Conservation (phyloP, 1,284 basidiomycete species). For the Rhodotorula sp. region DNA sequence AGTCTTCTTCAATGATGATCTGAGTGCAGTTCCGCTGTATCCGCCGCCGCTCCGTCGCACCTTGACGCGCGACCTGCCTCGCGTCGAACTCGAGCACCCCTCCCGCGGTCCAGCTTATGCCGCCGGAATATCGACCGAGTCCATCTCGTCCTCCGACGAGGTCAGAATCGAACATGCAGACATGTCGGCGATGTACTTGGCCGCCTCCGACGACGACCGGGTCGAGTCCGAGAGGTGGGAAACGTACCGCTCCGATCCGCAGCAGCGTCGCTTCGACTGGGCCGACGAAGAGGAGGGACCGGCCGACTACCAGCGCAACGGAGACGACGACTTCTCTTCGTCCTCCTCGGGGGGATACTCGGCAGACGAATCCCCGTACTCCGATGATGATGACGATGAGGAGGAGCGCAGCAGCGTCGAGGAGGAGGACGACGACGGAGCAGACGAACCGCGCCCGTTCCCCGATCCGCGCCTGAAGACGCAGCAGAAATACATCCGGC, state of each 20-base stretch:
- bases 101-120: neutral
- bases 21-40: neutral
- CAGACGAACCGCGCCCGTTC: constrained; percentile 10
- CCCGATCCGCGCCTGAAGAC: constrained; percentile 6
- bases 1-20: constrained; percentile 1
- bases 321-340: neutral
- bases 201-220: neutral
- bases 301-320: neutral
- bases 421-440: neutral
- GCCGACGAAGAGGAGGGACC: constrained; percentile 2
- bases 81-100: constrained; percentile 5
- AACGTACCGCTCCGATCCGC: neutral
- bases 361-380: neutral
- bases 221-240: neutral
- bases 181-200: neutral
- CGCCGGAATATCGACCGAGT: neutral
- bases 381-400: neutral
- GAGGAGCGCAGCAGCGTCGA: neutral
- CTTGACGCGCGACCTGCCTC: neutral
- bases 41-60: neutral
- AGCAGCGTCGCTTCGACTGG: neutral
- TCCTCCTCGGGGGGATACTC: neutral
- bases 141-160: neutral
- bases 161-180: neutral
- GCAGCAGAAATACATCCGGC: constrained; percentile 9